These are phyloP conservation scores for Hemileia vastatrix DNA, from an alignment of 1,284 basidiomycete genomes.

Conservation along the genomic window DNA sequence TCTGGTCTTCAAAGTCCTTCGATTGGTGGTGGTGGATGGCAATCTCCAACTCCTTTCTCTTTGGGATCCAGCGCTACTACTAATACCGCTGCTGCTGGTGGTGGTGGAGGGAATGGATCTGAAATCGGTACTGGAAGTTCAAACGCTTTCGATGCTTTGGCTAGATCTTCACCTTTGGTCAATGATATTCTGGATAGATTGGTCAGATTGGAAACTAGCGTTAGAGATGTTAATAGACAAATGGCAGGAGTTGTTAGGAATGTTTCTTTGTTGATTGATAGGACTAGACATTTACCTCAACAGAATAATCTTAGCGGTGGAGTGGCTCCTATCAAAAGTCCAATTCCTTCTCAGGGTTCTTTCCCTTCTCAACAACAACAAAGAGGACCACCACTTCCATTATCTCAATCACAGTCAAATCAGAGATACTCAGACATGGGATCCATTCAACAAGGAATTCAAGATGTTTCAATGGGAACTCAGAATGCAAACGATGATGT, in stretches of 20 bases:
- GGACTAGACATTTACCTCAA: slow-evolving; percentile 36
- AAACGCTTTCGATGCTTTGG: slow-evolving; percentile 60
- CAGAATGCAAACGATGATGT: slow-evolving; percentile 28
- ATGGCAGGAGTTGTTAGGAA: slow-evolving; percentile 64
- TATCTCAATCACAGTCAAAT: neutral
- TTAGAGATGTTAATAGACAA: slow-evolving; percentile 63
- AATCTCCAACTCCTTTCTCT: neutral
- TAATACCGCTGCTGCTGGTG: neutral
- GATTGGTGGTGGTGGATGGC: neutral
- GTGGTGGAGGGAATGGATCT: neutral
- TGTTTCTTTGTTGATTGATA: slow-evolving; percentile 63
- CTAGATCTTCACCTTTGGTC: slow-evolving; percentile 62
- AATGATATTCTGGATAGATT: slow-evolving; percentile 67
- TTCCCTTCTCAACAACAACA: too few relatives aligned
- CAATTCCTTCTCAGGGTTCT: too few relatives aligned
- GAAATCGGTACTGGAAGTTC: neutral
- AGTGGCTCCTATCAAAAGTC: neutral
- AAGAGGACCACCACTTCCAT: too few relatives aligned
- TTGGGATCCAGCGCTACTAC: too few relatives aligned
- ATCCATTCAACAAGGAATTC: neutral
- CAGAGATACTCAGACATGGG: neutral
- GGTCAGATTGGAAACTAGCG: slow-evolving; percentile 58
- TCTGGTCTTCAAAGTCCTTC: neutral
- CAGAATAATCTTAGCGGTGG: neutral
- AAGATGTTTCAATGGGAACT: neutral